These are phyloP conservation scores for Malassezia yamatoensis DNA, from an alignment of 1,284 basidiomycete species.

Conservation along the genomic window DNA sequence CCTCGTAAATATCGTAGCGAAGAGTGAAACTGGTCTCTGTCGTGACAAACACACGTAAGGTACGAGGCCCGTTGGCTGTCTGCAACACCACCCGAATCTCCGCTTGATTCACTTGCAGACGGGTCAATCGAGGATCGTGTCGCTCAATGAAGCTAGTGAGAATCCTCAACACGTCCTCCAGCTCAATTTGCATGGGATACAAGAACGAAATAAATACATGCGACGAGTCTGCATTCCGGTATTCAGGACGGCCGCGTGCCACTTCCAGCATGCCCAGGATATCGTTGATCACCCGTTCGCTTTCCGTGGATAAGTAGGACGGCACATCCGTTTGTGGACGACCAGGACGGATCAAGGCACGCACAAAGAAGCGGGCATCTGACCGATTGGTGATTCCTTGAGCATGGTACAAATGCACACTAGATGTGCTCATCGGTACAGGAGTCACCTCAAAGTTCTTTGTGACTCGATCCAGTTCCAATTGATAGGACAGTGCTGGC, in stretches of 20 bases:
- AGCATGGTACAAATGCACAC: conserved; percentile 67
- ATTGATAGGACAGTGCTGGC: conserved; percentile 93
- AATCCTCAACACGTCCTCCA: conserved; percentile 89
- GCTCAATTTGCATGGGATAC: conserved; percentile 86
- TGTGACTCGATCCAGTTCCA: conserved; percentile 88
- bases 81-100: conserved; percentile 93
- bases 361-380: conserved; percentile 76
- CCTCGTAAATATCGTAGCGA: conserved; percentile 97
- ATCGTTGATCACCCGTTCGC: conserved; percentile 86
- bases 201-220: conserved; percentile 74
- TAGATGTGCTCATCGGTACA: conserved; percentile 63
- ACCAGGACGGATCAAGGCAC: conserved; percentile 88
- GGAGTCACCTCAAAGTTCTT: conserved; percentile 87
- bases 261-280: conserved; percentile 83
- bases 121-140: conserved; percentile 84
- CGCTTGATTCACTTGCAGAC: conserved; percentile 90
- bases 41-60: conserved; percentile 93
- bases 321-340: conserved; percentile 82
- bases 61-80: conserved; percentile 73
- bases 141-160: conserved; percentile 95
- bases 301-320: conserved; percentile 95
- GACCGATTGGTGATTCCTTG: conserved; percentile 90
- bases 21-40: conserved; percentile 98
- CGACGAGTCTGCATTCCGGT: conserved; percentile 42
- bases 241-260: conserved; percentile 42